Percentiles rank a stretch among this genome's conserved stretches.
These are phyloP conservation scores for Colletotrichum endophyticum DNA, from an alignment of 2,329 filamentous ascomycete species.

Conservation along the genomic window DNA sequence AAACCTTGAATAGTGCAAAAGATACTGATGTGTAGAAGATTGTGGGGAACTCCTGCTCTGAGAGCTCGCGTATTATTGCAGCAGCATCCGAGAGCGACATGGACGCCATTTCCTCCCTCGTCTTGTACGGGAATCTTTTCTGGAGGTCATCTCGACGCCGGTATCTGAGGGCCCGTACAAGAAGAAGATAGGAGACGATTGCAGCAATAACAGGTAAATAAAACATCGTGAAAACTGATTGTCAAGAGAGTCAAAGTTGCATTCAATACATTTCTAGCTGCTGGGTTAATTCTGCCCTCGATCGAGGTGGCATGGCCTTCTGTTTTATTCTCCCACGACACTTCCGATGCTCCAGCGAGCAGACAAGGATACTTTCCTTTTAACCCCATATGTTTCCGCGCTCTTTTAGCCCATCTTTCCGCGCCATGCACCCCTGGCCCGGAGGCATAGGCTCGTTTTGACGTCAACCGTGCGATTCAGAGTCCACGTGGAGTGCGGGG, in stretches of 20 bases:
- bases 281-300: accelerated
- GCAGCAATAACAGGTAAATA: not conserved
- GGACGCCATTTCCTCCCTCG: constrained; percentile 5
- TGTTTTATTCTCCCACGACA: not conserved
- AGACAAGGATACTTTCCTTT: not conserved
- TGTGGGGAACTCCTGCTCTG: constrained; percentile 60
- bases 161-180: not conserved
- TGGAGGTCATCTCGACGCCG: not conserved
- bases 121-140: not conserved
- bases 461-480: constrained; percentile 1
- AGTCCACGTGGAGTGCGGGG: not conserved
- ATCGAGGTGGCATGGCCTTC: not conserved
- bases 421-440: not conserved
- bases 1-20: constrained; percentile 62
- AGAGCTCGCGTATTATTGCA: constrained; percentile 42
- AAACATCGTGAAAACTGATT: not conserved
- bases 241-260: not conserved
- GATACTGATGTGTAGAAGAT: constrained; percentile 54
- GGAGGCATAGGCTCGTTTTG: not conserved
- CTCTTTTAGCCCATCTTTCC: not conserved
- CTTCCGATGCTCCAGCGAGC: not conserved
- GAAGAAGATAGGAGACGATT: not conserved
- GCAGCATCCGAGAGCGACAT: constrained; percentile 4
- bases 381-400: not conserved
- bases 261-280: not conserved